A percentile compares a stretch with the other conserved stretches of the same genome.
Evolutionary conservation across 768 basidiomycete genomes (phyloP).

Genomic region (Sarcodon sp.): DNA sequence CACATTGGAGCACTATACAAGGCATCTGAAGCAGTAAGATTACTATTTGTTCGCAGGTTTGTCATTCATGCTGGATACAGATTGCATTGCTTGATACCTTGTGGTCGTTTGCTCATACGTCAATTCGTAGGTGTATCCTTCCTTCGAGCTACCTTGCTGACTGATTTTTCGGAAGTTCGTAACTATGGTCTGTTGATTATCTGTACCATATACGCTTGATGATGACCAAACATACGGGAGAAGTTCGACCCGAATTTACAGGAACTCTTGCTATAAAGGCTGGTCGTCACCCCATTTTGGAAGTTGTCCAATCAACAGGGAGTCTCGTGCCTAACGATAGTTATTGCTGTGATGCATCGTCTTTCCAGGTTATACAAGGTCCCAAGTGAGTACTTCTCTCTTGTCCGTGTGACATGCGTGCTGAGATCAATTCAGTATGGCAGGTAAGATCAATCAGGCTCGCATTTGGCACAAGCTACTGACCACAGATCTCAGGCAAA

Average conservation of each 20-base stretch:
- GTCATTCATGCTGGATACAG: slow-evolving; percentile 21
- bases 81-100: slow-evolving; percentile 85
- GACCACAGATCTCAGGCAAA: slow-evolving; percentile 41
- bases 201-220: neutral
- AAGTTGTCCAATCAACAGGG: slow-evolving; percentile 54
- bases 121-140: slow-evolving; percentile 47
- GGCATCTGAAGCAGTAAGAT: slow-evolving; percentile 73
- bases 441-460: slow-evolving; percentile 38
- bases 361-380: slow-evolving; percentile 87
- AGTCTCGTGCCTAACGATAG: slow-evolving; percentile 82
- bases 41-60: neutral
- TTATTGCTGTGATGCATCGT: slow-evolving; percentile 72
- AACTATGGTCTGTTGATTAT: slow-evolving; percentile 28
- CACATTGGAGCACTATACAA: slow-evolving; percentile 79
- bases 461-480: neutral
- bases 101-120: slow-evolving; percentile 75
- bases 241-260: slow-evolving; percentile 88
- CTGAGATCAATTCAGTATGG: slow-evolving; percentile 16
- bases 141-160: neutral
- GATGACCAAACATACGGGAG: neutral
- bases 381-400: slow-evolving; percentile 50
- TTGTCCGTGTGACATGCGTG: neutral
- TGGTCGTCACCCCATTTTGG: slow-evolving; percentile 81
- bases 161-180: slow-evolving; percentile 22
- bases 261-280: slow-evolving; percentile 82